These are phyloP conservation scores for Coniella vitis DNA, from an alignment of 2,329 filamentous ascomycete genomes.

Conservation along the genomic window DNA sequence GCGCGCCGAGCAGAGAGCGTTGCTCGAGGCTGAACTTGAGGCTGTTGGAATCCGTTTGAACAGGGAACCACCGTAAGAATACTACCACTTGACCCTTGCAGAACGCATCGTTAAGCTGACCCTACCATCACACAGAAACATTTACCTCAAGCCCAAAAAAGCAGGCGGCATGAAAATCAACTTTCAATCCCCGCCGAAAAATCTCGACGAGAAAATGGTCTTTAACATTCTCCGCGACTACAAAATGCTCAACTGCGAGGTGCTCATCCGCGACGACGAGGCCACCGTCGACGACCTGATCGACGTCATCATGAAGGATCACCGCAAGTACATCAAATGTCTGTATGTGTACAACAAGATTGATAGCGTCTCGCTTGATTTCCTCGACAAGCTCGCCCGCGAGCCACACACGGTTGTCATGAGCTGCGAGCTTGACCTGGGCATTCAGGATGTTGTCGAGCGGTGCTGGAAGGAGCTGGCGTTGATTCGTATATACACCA, in stretches of 20 bases:
- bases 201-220: slow-evolving; percentile 94
- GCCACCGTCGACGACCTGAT: slow-evolving; percentile 97
- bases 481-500: slow-evolving; percentile 91
- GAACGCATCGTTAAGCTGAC: neutral
- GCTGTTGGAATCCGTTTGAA: slow-evolving; percentile 93
- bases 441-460: slow-evolving; percentile 88
- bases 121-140: slow-evolving; percentile 56
- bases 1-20: slow-evolving; percentile 81
- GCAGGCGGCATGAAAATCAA: slow-evolving; percentile 98
- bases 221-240: slow-evolving; percentile 97
- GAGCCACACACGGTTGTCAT: slow-evolving; percentile 95
- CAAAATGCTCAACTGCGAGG: slow-evolving; percentile 97
- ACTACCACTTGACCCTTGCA: slow-evolving; percentile 6
- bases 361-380: slow-evolving; percentile 87
- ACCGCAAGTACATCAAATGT: slow-evolving; percentile 91
- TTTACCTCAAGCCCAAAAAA: slow-evolving; percentile 93
- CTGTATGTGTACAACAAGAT: slow-evolving; percentile 99
- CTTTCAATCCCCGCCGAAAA: slow-evolving; percentile 82
- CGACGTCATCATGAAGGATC: slow-evolving; percentile 98
- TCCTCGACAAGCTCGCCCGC: slow-evolving; percentile 82
- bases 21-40: slow-evolving; percentile 88
- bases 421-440: slow-evolving; percentile 93
- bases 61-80: slow-evolving; percentile 73
- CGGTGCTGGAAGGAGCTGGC: slow-evolving; percentile 89
- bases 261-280: slow-evolving; percentile 89